Base-by-base conservation (phyloP, 2,329 filamentous ascomycete species). In the Clonostachys solani region DNA sequence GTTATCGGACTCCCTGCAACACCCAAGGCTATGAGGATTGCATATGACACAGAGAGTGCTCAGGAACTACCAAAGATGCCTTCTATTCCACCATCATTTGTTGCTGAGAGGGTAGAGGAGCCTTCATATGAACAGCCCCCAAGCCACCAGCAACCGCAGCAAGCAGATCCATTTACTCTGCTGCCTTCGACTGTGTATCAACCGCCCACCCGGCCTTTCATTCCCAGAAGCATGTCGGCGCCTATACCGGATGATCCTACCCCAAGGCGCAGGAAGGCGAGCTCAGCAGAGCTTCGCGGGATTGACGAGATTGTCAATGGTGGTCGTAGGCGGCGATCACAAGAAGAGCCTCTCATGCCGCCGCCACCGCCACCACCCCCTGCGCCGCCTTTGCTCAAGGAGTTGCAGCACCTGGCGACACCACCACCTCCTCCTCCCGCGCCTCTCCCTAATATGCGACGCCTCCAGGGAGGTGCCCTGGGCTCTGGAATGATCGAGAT, bases 21-120 rank as follows among this genome's bases (percentile, higher is more conserved):
- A 1, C 92, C 92, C 33, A 85, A 89, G 68, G 91, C 91, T 2
- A 95, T 96, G 91, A 83, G 89, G 40, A 83, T 92, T 55, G 79
- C 81, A 54, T 67, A 74, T 3, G 78, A 84, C 49, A 33, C 7
- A 40, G 17, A 38, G 15, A 18, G 36, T 38, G 15, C 56, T 48
- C 69, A 75, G 48, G 40, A 51, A 48, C 29, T 62, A 53, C 48
- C 84, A 0, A 74, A 78, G n/a, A 69, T 81, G 5, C 78, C 80
- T 16, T 64, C 69, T 0, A 73, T 84, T 33, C 78, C 80, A 2
- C 54, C 68, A 1, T 69, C 62, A 12, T 79, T 77, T 50, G 57
- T 62, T 29, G 23, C 23, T 29, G 23, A 29, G 23, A 29, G 10
- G 23, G 10, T 6, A 10, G 23, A 29, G 23, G 23, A 29, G 23